These are phyloP conservation scores for Hypomontagnella monticulosa DNA, from an alignment of 495 filamentous ascomycete genomes.

Conservation along the genomic window DNA sequence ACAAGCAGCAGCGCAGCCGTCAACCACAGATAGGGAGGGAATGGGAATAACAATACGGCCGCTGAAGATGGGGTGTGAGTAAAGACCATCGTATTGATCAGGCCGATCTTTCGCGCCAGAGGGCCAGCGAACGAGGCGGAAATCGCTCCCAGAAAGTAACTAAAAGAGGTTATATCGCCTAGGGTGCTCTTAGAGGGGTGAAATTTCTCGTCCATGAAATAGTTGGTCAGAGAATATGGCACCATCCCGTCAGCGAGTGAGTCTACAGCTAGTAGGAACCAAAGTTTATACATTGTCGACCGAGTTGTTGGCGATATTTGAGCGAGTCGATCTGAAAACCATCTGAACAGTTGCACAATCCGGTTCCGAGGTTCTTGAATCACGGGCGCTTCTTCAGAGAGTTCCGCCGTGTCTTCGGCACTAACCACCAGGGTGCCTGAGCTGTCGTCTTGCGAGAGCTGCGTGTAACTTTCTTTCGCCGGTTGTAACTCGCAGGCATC, in stretches of 20 bases:
- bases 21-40: conserved; percentile 64
- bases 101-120: conserved; percentile 77
- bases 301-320: conserved; percentile 67
- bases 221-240: conserved; percentile 74
- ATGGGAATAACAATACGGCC: conserved; percentile 73
- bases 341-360: conserved; percentile 41
- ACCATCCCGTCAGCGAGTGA: conserved; percentile 82
- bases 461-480: conserved; percentile 46
- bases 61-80: conserved; percentile 82
- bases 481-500: conserved; percentile 65
- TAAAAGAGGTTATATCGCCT: conserved; percentile 73
- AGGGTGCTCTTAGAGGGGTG: conserved; percentile 72
- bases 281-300: conserved; percentile 72
- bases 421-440: conserved; percentile 7
- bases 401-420: conserved; percentile 17
- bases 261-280: conserved; percentile 80
- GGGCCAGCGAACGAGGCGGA: conserved; percentile 79
- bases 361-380: conserved; percentile 29
- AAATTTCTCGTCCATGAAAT: conserved; percentile 83
- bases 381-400: conserved; percentile 9
- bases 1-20: conserved; percentile 72
- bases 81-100: conserved; percentile 89
- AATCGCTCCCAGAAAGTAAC: conserved; percentile 70
- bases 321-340: conserved; percentile 50
- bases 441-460: conserved; percentile 56